These are phyloP conservation scores for Coprinellus aureogranulatus DNA, from an alignment of 768 basidiomycete species.

Conservation along the genomic window DNA sequence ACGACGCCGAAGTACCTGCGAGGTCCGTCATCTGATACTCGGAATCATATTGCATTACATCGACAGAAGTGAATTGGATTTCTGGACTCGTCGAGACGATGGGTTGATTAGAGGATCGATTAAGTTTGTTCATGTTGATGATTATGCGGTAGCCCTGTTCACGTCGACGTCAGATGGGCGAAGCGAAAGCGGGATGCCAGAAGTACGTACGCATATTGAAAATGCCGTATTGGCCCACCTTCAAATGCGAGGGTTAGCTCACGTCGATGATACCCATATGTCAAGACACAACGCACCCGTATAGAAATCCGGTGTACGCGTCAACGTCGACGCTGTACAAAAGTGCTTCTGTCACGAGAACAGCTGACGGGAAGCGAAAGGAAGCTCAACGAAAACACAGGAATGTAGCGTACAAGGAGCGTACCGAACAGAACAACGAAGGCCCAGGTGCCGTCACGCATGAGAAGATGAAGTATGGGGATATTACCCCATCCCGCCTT, in stretches of 20 bases:
- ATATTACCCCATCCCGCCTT: constrained; percentile 41
- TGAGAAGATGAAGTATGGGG: constrained; percentile 37
- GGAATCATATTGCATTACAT: no score
- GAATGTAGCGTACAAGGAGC: not conserved
- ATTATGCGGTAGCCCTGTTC: constrained; percentile 35
- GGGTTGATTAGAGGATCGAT: not conserved
- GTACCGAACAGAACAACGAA: constrained; percentile 41
- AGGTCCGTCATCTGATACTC: no score
- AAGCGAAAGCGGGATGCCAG: not conserved
- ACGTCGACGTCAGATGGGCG: not conserved
- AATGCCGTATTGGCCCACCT: constrained; percentile 35
- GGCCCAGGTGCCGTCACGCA: constrained; percentile 46
- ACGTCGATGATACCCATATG: no score
- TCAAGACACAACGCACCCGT: constrained; percentile 29
- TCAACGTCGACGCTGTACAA: constrained; percentile 23
- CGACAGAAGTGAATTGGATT: not conserved
- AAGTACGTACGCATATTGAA: constrained; percentile 33
- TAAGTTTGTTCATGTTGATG: constrained; percentile 30
- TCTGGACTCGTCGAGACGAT: not conserved
- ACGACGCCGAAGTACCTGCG: no score
- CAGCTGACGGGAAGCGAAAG: constrained; percentile 14
- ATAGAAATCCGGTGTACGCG: constrained; percentile 29
- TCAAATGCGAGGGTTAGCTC: not conserved
- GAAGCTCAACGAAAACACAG: not conserved
- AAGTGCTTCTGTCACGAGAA: constrained; percentile 24